These are phyloP conservation scores for Heliamphora exappendiculata DNA, from an alignment of 148 eudicot species.

Conservation along the genomic window DNA sequence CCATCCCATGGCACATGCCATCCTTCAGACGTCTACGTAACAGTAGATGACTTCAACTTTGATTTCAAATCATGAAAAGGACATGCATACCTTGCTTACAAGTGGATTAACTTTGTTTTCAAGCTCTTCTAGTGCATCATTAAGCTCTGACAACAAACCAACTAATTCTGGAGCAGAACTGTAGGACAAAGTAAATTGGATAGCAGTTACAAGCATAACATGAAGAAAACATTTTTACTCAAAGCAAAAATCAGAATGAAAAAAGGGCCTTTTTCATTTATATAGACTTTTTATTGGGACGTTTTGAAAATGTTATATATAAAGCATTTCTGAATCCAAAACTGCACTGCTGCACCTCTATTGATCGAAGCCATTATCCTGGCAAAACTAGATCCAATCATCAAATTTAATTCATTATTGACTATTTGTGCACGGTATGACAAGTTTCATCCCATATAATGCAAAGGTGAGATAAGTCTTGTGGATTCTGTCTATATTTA, in stretches of 20 bases:
- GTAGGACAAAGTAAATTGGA: conserved; percentile 11
- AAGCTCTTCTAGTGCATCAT: conserved; percentile 62
- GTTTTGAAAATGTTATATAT: neutral
- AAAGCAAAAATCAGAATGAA: neutral
- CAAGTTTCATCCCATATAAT: neutral
- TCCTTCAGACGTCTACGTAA: neutral
- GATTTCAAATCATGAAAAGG: neutral
- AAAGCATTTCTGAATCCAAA: neutral
- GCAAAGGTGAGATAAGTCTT: too few relatives aligned
- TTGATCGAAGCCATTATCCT: neutral
- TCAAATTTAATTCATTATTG: neutral
- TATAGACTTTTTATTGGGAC: neutral
- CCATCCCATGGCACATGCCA: neutral
- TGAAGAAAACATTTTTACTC: neutral
- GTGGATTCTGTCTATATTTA: too few relatives aligned
- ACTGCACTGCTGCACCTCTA: neutral
- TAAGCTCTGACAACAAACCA: conserved; percentile 70
- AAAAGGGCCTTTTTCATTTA: too few relatives aligned
- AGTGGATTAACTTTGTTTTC: conserved; percentile 73
- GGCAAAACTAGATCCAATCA: too few relatives aligned
- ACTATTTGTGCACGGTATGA: too few relatives aligned
- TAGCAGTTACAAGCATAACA: conserved; percentile 11
- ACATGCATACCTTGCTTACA: conserved; percentile 48
- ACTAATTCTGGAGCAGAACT: conserved; percentile 94
- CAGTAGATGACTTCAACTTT: neutral